Evolutionary conservation across 2,329 filamentous ascomycete genomes (phyloP), one percentile per base, ranked within the genome.

Genomic region (Shiraia sp.): DNA sequence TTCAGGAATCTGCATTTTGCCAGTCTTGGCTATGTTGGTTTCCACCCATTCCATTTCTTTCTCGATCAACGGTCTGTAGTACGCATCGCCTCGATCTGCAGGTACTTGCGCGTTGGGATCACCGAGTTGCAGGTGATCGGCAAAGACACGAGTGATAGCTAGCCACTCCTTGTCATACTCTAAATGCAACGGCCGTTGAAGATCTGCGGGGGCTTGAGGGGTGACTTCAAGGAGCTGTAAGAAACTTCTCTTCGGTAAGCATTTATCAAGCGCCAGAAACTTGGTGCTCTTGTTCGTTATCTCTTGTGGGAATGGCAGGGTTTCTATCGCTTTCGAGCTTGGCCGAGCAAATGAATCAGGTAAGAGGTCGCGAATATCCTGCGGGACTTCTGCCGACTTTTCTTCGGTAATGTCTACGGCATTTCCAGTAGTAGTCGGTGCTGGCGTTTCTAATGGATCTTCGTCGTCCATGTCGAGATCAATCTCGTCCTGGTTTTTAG

Each of bases 111-210:
- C 77, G 6, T 71, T 63, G 4, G 75, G 75, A 43, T 88, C 87
- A 1, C 73, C 69, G 2, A 93, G 75, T 22, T 69, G 59, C 30
- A 75, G 59, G 28, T 82, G 77, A 3, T 75, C 57, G 28, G 87
- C 82, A 61, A 97, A 95, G 6, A 84, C 86, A 29, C 92, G 87
- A 10, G 86, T 91, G 51, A 99, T 96, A 29, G 93, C 87, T 6
- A 99, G 83, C 92, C 92, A 99, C 72, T 99, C 93, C 9, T 85
- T 82, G 67, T 99, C 93, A 65, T 99, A 97, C 33, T 83, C 75
- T 1, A 96, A 76, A 9, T 73, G 75, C 53, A 82, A 79, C 1
- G 83, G 82, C 2, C 74, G 69, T 12, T 59, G 36, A 35, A 72
- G 29, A 16, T 65, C 48, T 6, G 39, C 34, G 4, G 55, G 46